These are phyloP conservation scores for Colletotrichum sp. DNA, from an alignment of 2,329 filamentous ascomycete species.

Conservation along the genomic window DNA sequence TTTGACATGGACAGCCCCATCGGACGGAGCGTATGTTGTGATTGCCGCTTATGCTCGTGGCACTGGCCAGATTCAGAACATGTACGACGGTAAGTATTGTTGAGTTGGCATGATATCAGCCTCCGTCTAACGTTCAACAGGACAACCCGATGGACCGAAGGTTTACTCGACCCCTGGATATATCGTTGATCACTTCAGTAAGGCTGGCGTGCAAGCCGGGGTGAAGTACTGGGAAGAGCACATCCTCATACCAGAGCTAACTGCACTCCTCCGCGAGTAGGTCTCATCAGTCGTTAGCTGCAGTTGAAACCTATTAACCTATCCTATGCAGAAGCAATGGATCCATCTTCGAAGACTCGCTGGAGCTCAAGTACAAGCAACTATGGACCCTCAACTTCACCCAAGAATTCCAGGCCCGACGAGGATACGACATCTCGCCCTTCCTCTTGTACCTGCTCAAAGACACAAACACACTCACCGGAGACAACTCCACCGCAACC, in stretches of 20 bases:
- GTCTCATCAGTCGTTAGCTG: not conserved
- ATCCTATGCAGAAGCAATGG: not conserved
- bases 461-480: not conserved
- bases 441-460: not conserved
- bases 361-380: not conserved
- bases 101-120: rapidly evolving
- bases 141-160: not conserved
- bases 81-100: not conserved
- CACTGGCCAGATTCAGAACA: not conserved
- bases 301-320: rapidly evolving
- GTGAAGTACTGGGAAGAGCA: not conserved
- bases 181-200: not conserved
- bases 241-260: not conserved
- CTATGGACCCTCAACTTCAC: not conserved
- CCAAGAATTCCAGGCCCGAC: not conserved
- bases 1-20: not conserved
- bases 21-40: not conserved
- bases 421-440: not conserved
- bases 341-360: not conserved
- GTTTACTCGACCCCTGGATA: not conserved
- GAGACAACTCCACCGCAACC: not conserved
- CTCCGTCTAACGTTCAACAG: not conserved
- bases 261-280: not conserved
- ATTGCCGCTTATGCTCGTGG: not conserved
- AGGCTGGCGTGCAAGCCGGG: not conserved